These are phyloP conservation scores for Aspergillus pseudoglaucus DNA, from an alignment of 2,329 filamentous ascomycete species.

Conservation along the genomic window DNA sequence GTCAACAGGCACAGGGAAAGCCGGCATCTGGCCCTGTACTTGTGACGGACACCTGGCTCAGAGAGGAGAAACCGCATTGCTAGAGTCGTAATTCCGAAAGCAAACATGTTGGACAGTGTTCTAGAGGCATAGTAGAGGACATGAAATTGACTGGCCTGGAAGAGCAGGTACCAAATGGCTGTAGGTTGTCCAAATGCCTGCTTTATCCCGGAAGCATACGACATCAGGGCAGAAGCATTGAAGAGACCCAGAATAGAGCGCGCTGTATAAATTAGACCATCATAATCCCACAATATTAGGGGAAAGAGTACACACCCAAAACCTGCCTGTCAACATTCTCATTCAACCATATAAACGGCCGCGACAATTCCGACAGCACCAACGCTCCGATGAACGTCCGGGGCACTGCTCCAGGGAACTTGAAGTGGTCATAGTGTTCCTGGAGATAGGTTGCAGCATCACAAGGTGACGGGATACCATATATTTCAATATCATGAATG, in stretches of 20 bases:
- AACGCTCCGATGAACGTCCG: slow-evolving; percentile 82
- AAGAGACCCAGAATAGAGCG: slow-evolving; percentile 69
- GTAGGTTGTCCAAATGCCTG: slow-evolving; percentile 62
- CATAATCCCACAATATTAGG: background rate
- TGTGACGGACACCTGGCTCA: slow-evolving; percentile 19
- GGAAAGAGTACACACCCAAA: slow-evolving; percentile 39
- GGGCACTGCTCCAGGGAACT: slow-evolving; percentile 85
- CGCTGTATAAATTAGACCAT: slow-evolving; percentile 40
- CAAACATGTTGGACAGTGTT: slow-evolving; percentile 94
- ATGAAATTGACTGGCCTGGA: slow-evolving; percentile 85
- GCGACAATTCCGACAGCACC: slow-evolving; percentile 64
- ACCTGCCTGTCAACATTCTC: slow-evolving; percentile 54
- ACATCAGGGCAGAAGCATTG: slow-evolving; percentile 64
- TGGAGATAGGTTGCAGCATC: slow-evolving; percentile 45
- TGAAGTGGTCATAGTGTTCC: slow-evolving; percentile 75
- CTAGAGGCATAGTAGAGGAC: slow-evolving; percentile 86
- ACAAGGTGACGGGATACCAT: slow-evolving; percentile 59
- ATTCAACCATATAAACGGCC: slow-evolving; percentile 56
- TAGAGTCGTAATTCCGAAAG: slow-evolving; percentile 60
- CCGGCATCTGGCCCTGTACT: slow-evolving; percentile 46
- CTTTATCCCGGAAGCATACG: slow-evolving; percentile 58
- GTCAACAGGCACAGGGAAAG: slow-evolving; percentile 70
- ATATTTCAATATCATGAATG: slow-evolving; percentile 76
- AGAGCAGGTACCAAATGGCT: slow-evolving; percentile 70
- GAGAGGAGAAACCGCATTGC: slow-evolving; percentile 46